Percentiles rank a stretch among this genome's conserved stretches.
phyloP scores from a whole-genome alignment of 78 protist species.

The Dictyostelium purpureum region DNA sequence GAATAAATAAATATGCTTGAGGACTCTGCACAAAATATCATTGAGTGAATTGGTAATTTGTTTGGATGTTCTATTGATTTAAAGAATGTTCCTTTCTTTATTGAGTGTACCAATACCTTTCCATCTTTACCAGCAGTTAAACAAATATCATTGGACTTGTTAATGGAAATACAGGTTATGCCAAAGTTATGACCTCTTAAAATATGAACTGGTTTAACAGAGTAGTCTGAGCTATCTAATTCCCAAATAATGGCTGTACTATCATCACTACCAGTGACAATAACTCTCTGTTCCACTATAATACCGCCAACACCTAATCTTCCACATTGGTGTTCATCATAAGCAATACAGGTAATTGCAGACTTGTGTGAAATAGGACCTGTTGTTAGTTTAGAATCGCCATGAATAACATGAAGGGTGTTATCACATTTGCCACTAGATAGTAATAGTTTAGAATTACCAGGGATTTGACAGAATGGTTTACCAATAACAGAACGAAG shows the following conservation, averaged over 20 bases:
- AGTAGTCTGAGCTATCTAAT: conserved; percentile 6
- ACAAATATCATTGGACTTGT: conserved; percentile 38
- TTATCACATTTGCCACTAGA: conserved; percentile 63
- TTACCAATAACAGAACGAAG: conserved; percentile 30
- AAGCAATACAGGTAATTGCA: conserved; percentile 44
- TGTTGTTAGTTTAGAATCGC: conserved; percentile 6
- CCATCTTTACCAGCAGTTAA: conserved; percentile 69
- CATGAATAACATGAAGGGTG: conserved; percentile 1
- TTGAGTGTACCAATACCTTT: conserved; percentile 38
- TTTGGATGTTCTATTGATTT: conserved; percentile 58
- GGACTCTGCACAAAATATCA: conserved; percentile 13
- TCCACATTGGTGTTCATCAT: conserved; percentile 44
- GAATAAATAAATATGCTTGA: conserved; percentile 26
- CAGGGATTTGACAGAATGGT: conserved; percentile 49
- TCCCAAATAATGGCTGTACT: conserved; percentile 63
- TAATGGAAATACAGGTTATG: conserved; percentile 34
- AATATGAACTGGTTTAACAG: conserved; percentile 41
- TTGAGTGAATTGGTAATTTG: conserved; percentile 13
- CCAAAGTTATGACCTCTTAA: conserved; percentile 67
- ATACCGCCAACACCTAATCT: conserved; percentile 65
- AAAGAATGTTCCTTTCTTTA: conserved; percentile 24
- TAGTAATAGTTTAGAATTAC: background rate
- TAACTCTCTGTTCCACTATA: background rate
- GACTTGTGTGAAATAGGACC: conserved; percentile 34
- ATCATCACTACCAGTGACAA: conserved; percentile 60